These are phyloP conservation scores for Erysiphe pisi DNA, from an alignment of 2,329 filamentous ascomycete genomes.

Conservation along the genomic window DNA sequence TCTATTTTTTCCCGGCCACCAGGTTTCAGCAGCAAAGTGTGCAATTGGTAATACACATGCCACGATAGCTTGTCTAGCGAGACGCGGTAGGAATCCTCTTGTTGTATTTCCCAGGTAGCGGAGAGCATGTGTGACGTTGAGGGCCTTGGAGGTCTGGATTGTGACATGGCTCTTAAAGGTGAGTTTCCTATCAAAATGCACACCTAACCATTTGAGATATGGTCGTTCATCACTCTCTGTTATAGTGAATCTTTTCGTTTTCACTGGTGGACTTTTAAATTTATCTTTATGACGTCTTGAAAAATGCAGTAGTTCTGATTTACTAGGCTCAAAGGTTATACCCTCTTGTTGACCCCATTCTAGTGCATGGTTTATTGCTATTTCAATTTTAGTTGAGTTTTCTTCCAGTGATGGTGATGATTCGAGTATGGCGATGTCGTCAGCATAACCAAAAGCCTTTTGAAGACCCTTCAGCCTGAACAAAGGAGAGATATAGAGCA, in stretches of 20 bases:
- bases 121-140: background rate
- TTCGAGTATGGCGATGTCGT: no score
- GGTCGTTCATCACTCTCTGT: background rate
- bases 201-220: background rate
- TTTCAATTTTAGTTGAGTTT: no score
- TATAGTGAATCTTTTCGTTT: background rate
- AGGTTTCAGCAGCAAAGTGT: background rate
- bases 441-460: no score
- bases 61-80: background rate
- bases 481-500: no score
- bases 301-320: background rate
- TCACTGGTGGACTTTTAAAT: background rate
- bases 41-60: background rate
- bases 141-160: background rate
- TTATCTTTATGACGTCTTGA: background rate
- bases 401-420: no score
- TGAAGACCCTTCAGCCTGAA: no score
- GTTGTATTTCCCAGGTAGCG: background rate
- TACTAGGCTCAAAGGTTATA: background rate
- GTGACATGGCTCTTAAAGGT: background rate
- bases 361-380: no score
- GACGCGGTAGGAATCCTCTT: background rate
- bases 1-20: constrained; percentile 6
- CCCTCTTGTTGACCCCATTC: background rate
- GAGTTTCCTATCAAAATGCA: background rate